A percentile compares a stretch with the other conserved stretches of the same genome.
These are phyloP conservation scores for Tolypocladium inflatum DNA, from an alignment of 2,329 filamentous ascomycete genomes.

Conservation along the genomic window DNA sequence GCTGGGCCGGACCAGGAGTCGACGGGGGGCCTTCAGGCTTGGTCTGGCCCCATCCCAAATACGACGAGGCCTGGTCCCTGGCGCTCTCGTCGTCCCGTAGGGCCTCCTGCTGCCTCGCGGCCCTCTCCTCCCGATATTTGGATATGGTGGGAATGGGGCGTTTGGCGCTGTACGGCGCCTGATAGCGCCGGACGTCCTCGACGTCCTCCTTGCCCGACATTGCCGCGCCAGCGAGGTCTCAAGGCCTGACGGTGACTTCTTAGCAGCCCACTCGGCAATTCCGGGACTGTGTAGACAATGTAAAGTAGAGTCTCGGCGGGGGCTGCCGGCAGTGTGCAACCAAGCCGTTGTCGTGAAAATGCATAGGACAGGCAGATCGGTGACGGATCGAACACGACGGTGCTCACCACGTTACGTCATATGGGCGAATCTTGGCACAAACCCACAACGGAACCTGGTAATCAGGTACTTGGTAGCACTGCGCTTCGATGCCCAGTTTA, in stretches of 20 bases:
- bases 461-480: not conserved
- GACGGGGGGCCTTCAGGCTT: not conserved
- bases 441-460: not conserved
- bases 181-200: conserved; percentile 26
- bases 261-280: not conserved
- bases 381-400: not conserved
- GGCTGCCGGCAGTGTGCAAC: not conserved
- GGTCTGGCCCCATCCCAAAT: not conserved
- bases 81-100: conserved; percentile 18
- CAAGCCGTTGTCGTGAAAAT: not conserved
- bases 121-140: conserved; percentile 36
- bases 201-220: conserved; percentile 27
- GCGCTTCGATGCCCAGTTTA: not conserved
- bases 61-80: not conserved
- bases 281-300: fast-evolving
- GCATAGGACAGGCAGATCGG: not conserved
- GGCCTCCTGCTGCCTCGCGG: conserved; percentile 30
- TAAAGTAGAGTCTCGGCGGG: not conserved
- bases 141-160: conserved; percentile 39
- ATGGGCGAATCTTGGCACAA: not conserved
- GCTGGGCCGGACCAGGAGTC: conserved; percentile 2
- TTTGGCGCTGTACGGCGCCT: conserved; percentile 30
- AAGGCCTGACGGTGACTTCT: not conserved
- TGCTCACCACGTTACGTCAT: not conserved
- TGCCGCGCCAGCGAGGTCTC: not conserved